Evolutionary conservation across 192 early-diverging fungal genomes (phyloP).

Genomic region (Coemansia sp.): DNA sequence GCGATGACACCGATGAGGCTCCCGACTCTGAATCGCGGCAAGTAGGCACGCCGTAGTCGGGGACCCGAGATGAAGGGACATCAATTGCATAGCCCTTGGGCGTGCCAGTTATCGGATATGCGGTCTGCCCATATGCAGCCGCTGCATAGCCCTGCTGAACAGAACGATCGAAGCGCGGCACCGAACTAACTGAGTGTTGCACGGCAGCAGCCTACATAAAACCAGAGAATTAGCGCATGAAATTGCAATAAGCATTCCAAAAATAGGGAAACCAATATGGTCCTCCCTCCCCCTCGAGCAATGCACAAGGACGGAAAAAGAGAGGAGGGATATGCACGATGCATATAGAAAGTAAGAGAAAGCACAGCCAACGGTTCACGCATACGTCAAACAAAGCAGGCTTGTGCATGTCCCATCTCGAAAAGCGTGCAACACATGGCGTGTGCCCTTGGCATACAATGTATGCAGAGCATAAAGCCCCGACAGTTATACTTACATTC

Average conservation of each 20-base stretch:
- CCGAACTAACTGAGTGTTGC: constrained; percentile 4
- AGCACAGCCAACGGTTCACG: too few species aligned
- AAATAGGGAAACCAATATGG: too few species aligned
- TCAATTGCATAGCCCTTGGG: constrained; percentile 34
- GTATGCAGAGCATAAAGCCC: neutral
- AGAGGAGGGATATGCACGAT: too few species aligned
- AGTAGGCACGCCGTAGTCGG: constrained; percentile 11
- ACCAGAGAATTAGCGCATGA: neutral
- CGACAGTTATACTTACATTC: constrained; percentile 6
- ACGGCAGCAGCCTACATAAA: constrained; percentile 7
- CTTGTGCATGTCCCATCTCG: too few species aligned
- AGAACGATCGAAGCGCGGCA: constrained; percentile 13
- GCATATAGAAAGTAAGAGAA: too few species aligned
- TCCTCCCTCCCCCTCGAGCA: too few species aligned
- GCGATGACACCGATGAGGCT: constrained; percentile 47
- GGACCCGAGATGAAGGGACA: constrained; percentile 12
- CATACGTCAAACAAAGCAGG: too few species aligned
- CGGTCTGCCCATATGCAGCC: neutral
- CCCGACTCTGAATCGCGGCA: constrained; percentile 42
- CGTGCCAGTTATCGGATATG: constrained; percentile 9
- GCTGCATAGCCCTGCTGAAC: constrained; percentile 8
- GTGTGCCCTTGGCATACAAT: neutral
- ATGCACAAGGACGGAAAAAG: too few species aligned
- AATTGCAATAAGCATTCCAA: too few species aligned
- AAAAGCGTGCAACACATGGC: too few species aligned